Evolutionary conservation across 805 yeast species (phyloP).

Genomic region (Candida orba): DNA sequence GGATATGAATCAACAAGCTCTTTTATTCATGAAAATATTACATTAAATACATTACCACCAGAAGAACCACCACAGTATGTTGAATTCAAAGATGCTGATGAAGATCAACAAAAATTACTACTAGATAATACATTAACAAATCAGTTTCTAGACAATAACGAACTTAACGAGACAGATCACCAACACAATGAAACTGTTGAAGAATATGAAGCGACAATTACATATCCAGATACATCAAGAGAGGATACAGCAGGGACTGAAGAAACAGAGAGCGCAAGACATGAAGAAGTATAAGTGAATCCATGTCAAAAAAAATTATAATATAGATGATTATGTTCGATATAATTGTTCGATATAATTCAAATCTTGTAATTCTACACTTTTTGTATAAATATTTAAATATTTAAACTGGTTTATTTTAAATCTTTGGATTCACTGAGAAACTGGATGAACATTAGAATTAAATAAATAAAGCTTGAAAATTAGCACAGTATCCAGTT

Average conservation of each 20-base stretch:
- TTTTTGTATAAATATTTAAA: too few species aligned
- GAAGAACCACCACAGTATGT: constrained; percentile 32
- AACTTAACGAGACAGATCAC: not conserved
- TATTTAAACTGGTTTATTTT: too few species aligned
- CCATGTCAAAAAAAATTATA: too few species aligned
- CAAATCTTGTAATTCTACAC: too few species aligned
- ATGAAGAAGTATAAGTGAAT: not conserved
- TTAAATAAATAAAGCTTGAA: too few species aligned
- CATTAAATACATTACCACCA: constrained; percentile 27
- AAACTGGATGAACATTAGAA: too few species aligned
- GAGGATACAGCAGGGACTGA: not conserved
- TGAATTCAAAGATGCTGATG: constrained; percentile 10
- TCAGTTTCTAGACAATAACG: constrained; percentile 4
- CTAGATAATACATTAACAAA: constrained; percentile 4
- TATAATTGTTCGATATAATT: too few species aligned
- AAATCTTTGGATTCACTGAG: too few species aligned
- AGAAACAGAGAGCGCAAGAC: not conserved
- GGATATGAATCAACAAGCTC: constrained; percentile 22
- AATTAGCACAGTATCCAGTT: too few species aligned
- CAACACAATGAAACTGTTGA: not conserved
- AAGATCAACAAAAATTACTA: not conserved
- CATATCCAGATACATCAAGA: not conserved
- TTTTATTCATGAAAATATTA: constrained; percentile 23
- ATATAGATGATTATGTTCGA: too few species aligned
- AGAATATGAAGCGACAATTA: constrained; percentile 3